Evolutionary conservation across 1,139 yeast genomes (phyloP), one percentile per base, ranked within the genome.

Genomic region (Suhomyces wounanorum): DNA sequence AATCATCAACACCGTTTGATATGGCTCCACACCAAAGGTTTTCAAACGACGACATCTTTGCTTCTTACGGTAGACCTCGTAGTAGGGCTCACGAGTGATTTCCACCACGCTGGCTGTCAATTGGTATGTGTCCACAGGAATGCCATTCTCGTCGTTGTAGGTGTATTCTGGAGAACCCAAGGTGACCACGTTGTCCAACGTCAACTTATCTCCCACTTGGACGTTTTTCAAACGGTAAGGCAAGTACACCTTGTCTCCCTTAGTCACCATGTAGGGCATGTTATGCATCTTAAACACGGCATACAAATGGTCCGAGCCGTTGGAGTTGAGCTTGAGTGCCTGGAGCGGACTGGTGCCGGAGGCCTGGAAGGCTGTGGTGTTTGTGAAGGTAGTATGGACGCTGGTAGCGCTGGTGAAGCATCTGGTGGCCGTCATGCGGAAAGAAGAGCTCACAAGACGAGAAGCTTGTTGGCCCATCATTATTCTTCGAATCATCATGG

Each of bases 151-250:
- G 44, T 68, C 67, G 52, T 70, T 72, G 59, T 59, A 80, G 28
- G 96, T 90, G 70, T 82, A 87, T 65, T 88, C 87, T 44, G 96
- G 85, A 5, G 96, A 85, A 2, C 99, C 99, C 44, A 95, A 72
- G 11, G 91, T 84, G 23, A 86, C 82, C 38, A 92, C 92, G 59
- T 90, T 86, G 57, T 82, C 82, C 64, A 95, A 79, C 43, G 77
- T 72, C 52, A 95, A 76, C 36, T 77, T 77, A 66, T 91, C 97
- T 16, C 99, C 99, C 6, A 92, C 85, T 53, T 84, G 77, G 9
- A 87, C 95, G 49, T 82, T 81, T 61, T 84, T 85, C 74, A 94
- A 67, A 57, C 83, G 81, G 68, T 82, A 91, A 1, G 97, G 97
- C 38, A 94, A 71, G 42, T 84, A 79, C 47, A 94, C 82, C 58